A percentile compares a stretch with the other conserved stretches of the same genome.
These are phyloP conservation scores for Candida parachauliodes DNA, from an alignment of 805 yeast genomes.

Conservation along the genomic window DNA sequence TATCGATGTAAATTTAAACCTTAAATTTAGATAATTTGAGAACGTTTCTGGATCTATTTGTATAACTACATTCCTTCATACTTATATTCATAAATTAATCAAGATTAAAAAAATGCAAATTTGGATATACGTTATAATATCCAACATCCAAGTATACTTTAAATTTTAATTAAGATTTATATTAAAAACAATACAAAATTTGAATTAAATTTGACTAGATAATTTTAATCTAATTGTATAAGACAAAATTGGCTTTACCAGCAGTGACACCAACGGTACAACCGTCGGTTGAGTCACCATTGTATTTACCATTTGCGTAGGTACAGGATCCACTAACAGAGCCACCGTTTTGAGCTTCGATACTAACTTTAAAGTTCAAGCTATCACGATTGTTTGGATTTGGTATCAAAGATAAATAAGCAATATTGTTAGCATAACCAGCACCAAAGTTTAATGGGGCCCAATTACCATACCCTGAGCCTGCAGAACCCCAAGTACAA, in stretches of 20 bases:
- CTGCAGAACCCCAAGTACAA: slow-evolving; percentile 65
- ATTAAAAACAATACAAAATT: not conserved
- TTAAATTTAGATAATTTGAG: too few relatives aligned
- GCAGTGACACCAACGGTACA: slow-evolving; percentile 88
- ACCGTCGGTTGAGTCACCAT: slow-evolving; percentile 71
- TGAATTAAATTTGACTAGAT: not conserved
- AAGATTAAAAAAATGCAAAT: too few relatives aligned
- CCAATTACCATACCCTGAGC: slow-evolving; percentile 71
- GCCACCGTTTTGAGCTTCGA: slow-evolving; percentile 47
- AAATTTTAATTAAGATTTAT: too few relatives aligned
- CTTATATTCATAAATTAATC: too few relatives aligned
- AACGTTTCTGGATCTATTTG: too few relatives aligned
- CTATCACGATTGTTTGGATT: slow-evolving; percentile 62
- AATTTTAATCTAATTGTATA: slow-evolving; percentile 37
- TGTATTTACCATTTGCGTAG: slow-evolving; percentile 73
- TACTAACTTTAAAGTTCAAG: slow-evolving; percentile 42
- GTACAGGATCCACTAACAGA: slow-evolving; percentile 67
- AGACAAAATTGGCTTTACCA: slow-evolving; percentile 82
- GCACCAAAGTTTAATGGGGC: slow-evolving; percentile 78
- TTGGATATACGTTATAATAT: too few relatives aligned
- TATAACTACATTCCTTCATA: too few relatives aligned
- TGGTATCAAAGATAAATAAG: slow-evolving; percentile 72
- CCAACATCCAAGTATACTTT: too few relatives aligned
- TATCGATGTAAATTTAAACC: too few relatives aligned
- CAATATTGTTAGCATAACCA: slow-evolving; percentile 57